Evolutionary conservation across 2,329 filamentous ascomycete species (phyloP).

Genomic region (Meredithiella fracta): DNA sequence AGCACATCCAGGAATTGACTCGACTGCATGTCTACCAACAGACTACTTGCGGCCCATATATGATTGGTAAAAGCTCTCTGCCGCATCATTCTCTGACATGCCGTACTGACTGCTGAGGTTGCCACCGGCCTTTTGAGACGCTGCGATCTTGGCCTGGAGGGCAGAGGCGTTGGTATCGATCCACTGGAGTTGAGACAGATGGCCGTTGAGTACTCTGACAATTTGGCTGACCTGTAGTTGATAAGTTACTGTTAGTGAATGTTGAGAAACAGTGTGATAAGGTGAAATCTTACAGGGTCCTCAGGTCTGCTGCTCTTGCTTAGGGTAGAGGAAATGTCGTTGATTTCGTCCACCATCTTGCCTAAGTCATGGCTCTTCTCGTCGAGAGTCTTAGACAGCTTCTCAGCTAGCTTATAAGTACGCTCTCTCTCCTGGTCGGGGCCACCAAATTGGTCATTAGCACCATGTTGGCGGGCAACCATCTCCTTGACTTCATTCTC

Average conservation of each 20-base stretch:
- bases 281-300: conserved; percentile 52
- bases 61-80: conserved; percentile 81
- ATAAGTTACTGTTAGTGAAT: conserved; percentile 1
- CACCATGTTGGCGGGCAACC: conserved; percentile 63
- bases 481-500: conserved; percentile 83
- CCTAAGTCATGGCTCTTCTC: conserved; percentile 85
- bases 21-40: background rate
- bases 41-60: conserved; percentile 56
- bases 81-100: conserved; percentile 50
- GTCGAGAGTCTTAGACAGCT: conserved; percentile 73
- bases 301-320: conserved; percentile 80
- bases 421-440: conserved; percentile 91
- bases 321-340: conserved; percentile 73
- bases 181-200: conserved; percentile 79
- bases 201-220: conserved; percentile 83
- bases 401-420: conserved; percentile 92
- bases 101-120: conserved; percentile 40
- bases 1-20: background rate
- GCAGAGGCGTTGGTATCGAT: conserved; percentile 75
- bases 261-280: background rate
- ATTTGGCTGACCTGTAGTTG: conserved; percentile 66
- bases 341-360: conserved; percentile 98
- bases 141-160: conserved; percentile 65
- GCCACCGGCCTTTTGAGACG: conserved; percentile 65
- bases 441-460: conserved; percentile 59